Evolutionary conservation across 495 filamentous ascomycete species (phyloP).

Genomic region (Aspergillus ostianus): DNA sequence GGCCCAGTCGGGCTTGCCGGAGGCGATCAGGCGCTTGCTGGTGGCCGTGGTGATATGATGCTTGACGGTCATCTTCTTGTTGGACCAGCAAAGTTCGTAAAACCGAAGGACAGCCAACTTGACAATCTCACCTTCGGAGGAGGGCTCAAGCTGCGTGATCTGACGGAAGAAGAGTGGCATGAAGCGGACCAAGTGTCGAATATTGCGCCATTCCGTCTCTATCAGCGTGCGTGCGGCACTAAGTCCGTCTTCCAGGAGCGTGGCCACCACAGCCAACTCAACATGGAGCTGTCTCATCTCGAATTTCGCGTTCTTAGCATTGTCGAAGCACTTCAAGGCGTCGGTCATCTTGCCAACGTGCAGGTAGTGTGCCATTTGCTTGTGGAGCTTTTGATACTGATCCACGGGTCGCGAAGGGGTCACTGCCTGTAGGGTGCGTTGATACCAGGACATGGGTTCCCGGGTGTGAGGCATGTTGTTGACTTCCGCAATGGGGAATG

Average conservation of each 20-base stretch:
- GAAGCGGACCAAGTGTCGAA: conserved; percentile 21
- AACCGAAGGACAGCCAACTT: conserved; percentile 42
- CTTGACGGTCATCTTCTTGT: conserved; percentile 30
- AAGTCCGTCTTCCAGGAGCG: conserved; percentile 36
- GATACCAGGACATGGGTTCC: conserved; percentile 23
- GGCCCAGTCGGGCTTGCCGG: conserved; percentile 25
- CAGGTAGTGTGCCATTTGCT: conserved; percentile 38
- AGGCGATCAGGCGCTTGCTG: conserved; percentile 29
- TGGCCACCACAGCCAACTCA: conserved; percentile 37
- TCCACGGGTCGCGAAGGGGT: conserved; percentile 28
- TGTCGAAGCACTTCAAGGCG: conserved; percentile 28
- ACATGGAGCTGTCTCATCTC: conserved; percentile 34
- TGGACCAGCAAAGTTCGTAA: conserved; percentile 37
- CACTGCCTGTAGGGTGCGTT: conserved; percentile 28
- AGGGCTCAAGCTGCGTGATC: conserved; percentile 27
- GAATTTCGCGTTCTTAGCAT: conserved; percentile 27
- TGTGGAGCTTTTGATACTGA: conserved; percentile 34
- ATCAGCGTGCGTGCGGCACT: conserved; percentile 30
- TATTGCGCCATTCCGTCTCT: conserved; percentile 29
- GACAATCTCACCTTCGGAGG: conserved; percentile 23
- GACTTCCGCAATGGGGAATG: conserved; percentile 21
- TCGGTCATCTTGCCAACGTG: conserved; percentile 34
- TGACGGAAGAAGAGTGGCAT: conserved; percentile 42
- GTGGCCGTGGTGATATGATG: conserved; percentile 33
- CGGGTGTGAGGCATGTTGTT: conserved; percentile 23